Evolutionary conservation across 1,284 basidiomycete genomes (phyloP), one percentile per base, ranked within the genome.

Genomic region (Fomitopsis betulina): DNA sequence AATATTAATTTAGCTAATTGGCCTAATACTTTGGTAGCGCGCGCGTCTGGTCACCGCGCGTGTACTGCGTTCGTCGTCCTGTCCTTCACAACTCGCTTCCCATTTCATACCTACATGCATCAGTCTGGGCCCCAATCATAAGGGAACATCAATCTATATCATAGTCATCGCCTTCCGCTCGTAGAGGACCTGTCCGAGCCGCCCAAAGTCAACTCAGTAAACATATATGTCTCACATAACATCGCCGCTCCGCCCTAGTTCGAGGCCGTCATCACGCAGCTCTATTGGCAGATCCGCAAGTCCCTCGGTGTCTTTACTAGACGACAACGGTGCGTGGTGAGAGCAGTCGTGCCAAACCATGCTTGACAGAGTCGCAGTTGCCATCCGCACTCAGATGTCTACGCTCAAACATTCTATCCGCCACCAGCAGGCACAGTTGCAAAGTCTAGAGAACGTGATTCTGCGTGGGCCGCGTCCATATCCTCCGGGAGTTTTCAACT

Each of bases 371-470:
- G 45, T 32, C 19, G 49, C 63, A 90, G 87, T 89, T 67, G 79
- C 83, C 62, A 76, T 89, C 58, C 82, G 87, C 58, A 84, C 80
- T 62, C 87, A 91, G 62, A 86, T 91, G 71, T 89, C 87, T 60
- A 84, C 84, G 42, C 73, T 91, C 64, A 89, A 85, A 71, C 89
- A 91, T 68, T 83, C 78, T 67, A 91, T 91, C 63, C 77, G 89
- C 62, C 87, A 90, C 67, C 86, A 91, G 67, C 86, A 83, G 74
- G 88, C 87, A 13, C 87, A 91, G 65, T 71, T 91, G 49, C 79
- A 85, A 62, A 76, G 69, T 45, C 79, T 89, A 52, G 89, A 91
- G 70, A 86, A 76, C 66, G 75, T 81, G 55, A 72, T 91, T 54
- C 78, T 85, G 55, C 81, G 80, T 61, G 82, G 83, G 30, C 85